Percentiles rank a stretch among this genome's conserved stretches.
Conservation (phyloP, 495 filamentous ascomycete genomes). For the Poronia punctata region DNA sequence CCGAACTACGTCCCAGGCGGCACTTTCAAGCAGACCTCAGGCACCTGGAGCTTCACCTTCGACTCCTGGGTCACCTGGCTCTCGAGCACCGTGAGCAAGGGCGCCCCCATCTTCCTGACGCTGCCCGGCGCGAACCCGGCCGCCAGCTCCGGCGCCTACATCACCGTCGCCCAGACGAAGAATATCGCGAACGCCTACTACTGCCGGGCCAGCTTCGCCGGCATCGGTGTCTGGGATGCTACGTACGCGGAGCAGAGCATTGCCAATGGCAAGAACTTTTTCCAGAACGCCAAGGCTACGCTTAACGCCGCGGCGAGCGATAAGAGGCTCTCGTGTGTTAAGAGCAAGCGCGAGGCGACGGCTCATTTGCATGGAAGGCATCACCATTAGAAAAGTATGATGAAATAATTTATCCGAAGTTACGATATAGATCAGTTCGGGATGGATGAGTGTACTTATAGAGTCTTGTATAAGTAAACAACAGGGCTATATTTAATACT, state of each 20-base stretch:
- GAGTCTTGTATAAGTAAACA: too few species aligned
- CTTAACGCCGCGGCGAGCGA: conserved; percentile 16
- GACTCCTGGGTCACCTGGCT: conserved; percentile 31
- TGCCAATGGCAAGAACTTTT: conserved; percentile 37
- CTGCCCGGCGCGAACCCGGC: conserved; percentile 25
- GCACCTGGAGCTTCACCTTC: conserved; percentile 27
- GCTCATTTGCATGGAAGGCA: too few species aligned
- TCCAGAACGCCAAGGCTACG: conserved; percentile 29
- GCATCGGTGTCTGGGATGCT: conserved; percentile 70
- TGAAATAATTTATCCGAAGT: too few species aligned
- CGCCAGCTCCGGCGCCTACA: conserved; percentile 26
- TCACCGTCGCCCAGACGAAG: conserved; percentile 41
- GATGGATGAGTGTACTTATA: too few species aligned
- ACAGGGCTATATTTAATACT: too few species aligned
- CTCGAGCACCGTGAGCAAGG: conserved; percentile 25
- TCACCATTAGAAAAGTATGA: too few species aligned
- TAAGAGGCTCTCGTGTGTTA: conserved; percentile 11
- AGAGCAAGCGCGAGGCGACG: conserved; percentile 6
- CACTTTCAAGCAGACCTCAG: too few species aligned
- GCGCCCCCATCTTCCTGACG: conserved; percentile 39
- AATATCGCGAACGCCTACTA: conserved; percentile 46
- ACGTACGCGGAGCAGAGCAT: conserved; percentile 45
- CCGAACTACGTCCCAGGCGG: conserved; percentile 23
- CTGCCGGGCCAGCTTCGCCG: conserved; percentile 51
- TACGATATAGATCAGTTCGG: too few species aligned